Base-by-base conservation (phyloP, 2,329 filamentous ascomycete species). In the Alternaria triticimaculans region DNA sequence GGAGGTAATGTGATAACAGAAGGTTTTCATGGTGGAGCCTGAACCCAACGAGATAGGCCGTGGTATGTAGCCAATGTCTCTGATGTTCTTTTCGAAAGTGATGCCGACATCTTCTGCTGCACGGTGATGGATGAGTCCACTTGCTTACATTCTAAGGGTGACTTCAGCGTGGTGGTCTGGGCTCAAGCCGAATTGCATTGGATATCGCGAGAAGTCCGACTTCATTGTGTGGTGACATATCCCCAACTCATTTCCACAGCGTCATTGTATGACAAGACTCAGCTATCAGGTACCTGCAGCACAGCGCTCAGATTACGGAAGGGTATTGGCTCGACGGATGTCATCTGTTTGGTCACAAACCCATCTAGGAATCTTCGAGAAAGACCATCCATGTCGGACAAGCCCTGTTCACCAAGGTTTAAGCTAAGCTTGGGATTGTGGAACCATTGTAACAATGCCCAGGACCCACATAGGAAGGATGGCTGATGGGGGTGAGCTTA, bases 401-500 rank as follows among this genome's bases (percentile, higher is more conserved):
- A 23, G 30, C n/a, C 5, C 20, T 20, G 8, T 25, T 14, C 4
- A 11, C 14, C 14, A 7, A n/a, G 5, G 9, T 18, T 14, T 8
- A 12, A 18, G 18, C 10, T 5, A 12, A 11, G 44, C 11, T 9
- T 3, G 14, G 7, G 26, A 46, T 43, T 18, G n/a, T 51, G 20
- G 18, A 30, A 10, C 18, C 9, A 25, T n/a, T 3, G 21, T 30
- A 41, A 26, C 25, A 48, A 20, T 6, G 3, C 9, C 18, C 26
- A 12, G 12, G 41, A 33, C 4, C 25, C 18, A 37, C 15, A 14
- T 4, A 62, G 21, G 30, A 21, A 62, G 14, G 25, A 28, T 20
- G 9, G 55, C 30, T 37, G 45, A 55, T 54, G 41, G 55, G 14
- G n/a, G 25, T 45, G 60, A 53, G 43, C 55, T 60, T 56, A 43